Evolutionary conservation across 1,284 basidiomycete genomes (phyloP).

Genomic region (Mrakiaceae sp.): DNA sequence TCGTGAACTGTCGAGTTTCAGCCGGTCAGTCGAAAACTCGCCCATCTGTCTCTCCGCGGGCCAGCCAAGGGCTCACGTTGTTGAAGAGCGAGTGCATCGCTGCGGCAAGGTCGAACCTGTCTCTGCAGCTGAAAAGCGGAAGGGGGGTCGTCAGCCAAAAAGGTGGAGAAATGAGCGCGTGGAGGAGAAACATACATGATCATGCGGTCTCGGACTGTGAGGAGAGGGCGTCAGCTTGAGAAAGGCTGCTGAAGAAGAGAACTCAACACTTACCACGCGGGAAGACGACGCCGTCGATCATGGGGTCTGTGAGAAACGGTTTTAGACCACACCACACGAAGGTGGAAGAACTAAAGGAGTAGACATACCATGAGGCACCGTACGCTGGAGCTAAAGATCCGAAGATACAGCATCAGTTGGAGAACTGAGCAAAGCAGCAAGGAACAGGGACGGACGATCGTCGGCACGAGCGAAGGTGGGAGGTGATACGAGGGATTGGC

Average conservation of each 20-base stretch:
- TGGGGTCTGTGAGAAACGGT: neutral
- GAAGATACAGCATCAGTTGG: too few species aligned
- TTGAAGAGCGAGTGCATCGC: too few species aligned
- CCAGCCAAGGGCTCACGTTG: too few species aligned
- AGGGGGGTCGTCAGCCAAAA: neutral
- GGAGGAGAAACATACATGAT: neutral
- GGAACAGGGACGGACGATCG: neutral
- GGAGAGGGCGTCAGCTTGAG: neutral
- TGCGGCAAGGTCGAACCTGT: neutral
- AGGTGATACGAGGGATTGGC: conserved; percentile 12
- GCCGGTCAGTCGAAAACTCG: neutral
- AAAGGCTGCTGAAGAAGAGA: neutral
- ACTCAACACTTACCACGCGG: neutral
- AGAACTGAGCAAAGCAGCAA: too few species aligned
- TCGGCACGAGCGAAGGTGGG: conserved; percentile 13
- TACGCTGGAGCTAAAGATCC: neutral
- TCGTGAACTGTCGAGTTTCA: conserved; percentile 11
- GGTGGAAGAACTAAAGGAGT: too few species aligned
- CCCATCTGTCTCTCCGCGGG: neutral
- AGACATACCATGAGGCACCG: conserved; percentile 10
- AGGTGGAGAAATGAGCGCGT: neutral
- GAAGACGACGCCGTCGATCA: neutral
- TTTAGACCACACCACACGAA: neutral
- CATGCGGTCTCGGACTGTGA: conserved; percentile 2
- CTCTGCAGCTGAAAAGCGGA: neutral